Evolutionary conservation across 495 filamentous ascomycete species (phyloP).

Genomic region (Hypoxylon lenormandii): DNA sequence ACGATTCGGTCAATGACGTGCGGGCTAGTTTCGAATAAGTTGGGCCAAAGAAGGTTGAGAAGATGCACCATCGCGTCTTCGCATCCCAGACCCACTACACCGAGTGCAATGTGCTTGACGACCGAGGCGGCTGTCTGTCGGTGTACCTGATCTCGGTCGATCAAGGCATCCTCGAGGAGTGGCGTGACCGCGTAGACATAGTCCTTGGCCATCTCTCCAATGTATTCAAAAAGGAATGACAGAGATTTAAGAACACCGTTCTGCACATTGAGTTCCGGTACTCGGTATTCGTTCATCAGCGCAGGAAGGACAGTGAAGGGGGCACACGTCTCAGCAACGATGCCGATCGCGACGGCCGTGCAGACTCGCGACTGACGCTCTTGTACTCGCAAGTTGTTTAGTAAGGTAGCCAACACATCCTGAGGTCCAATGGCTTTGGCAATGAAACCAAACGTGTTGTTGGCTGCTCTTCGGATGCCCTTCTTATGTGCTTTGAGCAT

Average conservation of each 20-base stretch:
- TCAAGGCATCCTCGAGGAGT: conserved; percentile 95
- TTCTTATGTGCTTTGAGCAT: conserved; percentile 99
- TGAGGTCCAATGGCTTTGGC: conserved; percentile 99
- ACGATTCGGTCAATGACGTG: conserved; percentile 99
- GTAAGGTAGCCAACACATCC: conserved; percentile 93
- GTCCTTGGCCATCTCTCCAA: conserved; percentile 99
- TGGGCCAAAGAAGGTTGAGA: conserved; percentile 93
- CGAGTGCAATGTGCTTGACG: conserved; percentile 96
- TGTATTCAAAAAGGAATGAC: conserved; percentile 98
- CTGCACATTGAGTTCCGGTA: conserved; percentile 97
- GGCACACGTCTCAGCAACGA: conserved; percentile 99
- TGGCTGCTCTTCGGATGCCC: conserved; percentile 96
- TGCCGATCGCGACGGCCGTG: conserved; percentile 98
- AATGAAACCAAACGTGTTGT: conserved; percentile 99
- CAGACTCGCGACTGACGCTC: conserved; percentile 98
- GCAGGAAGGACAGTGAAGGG: conserved; percentile 99
- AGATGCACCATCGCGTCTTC: conserved; percentile 99
- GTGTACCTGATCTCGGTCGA: conserved; percentile 98
- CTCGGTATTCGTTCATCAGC: conserved; percentile 99
- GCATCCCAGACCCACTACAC: conserved; percentile 95
- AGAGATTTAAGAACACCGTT: conserved; percentile 98
- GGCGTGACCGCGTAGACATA: conserved; percentile 99
- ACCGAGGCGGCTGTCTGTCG: conserved; percentile 95
- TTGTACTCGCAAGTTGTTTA: conserved; percentile 96
- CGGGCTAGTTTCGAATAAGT: conserved; percentile 96